Conservation (phyloP, 1,284 basidiomycete species). For the Malassezia furfur region DNA sequence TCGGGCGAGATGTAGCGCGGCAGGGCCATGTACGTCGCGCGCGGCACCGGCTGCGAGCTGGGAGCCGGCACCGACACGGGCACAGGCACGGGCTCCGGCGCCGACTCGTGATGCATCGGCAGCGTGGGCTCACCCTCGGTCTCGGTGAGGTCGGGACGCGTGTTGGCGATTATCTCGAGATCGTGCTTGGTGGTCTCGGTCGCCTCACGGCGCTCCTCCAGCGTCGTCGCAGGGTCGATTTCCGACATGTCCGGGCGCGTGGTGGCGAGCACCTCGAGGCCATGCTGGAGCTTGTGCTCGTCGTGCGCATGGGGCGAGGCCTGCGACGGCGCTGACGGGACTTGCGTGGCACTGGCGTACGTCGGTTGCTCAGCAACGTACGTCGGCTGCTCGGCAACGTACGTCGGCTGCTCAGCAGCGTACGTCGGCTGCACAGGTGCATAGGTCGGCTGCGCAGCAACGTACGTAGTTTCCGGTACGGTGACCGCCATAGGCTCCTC, state of each 20-base stretch:
- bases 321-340: no score
- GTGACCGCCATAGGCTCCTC: no score
- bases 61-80: background rate
- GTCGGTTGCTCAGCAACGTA: no score
- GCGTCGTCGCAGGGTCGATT: background rate
- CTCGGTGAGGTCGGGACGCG: background rate
- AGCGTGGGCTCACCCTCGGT: background rate
- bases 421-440: no score
- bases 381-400: no score
- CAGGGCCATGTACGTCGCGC: background rate
- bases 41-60: background rate
- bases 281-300: background rate
- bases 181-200: background rate
- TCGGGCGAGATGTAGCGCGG: slow-evolving; percentile 4
- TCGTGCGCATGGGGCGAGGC: no score
- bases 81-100: background rate
- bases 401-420: no score
- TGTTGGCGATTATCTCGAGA: background rate
- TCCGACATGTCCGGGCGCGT: background rate
- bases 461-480: no score
- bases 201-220: background rate
- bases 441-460: no score
- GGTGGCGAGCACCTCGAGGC: background rate
- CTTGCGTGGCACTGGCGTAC: no score
- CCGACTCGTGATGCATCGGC: background rate